Evolutionary conservation across 2,329 filamentous ascomycete species (phyloP), one percentile per base, ranked within the genome.

Genomic region (Chaetomiaceae sp.): DNA sequence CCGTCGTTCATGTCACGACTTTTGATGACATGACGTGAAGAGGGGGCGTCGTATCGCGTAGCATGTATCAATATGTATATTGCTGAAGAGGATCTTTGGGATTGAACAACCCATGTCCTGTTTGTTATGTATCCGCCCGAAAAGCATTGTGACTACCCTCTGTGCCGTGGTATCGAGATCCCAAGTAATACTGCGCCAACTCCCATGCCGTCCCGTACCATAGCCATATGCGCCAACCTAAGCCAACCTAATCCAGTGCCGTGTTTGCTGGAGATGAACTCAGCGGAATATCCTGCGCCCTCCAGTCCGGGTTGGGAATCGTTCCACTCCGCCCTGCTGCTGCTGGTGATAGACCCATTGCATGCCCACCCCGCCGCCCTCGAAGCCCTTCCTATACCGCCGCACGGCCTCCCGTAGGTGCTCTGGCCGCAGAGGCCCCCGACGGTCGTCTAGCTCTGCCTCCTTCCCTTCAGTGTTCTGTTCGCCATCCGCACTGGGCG

Each of bases 331-430:
- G 52, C 75, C 82, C 36, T 72, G 71, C 51, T 82, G 78, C 64
- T 86, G 83, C 17, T 75, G 71, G 59, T 85, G 80, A 80, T 81
- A 85, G 14, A 83, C 66, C 59, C 78, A 74, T 58, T 84, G 73
- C 60, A 81, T 76, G 3, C 83, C 83, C 4, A 83, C 76, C 3
- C 81, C 82, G 0, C 83, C 82, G 31, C 84, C 83, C 63, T 86
- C 85, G 4, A 80, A 73, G 22, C 80, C 74, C 40, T 78, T 68
- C 65, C 81, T 85, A 68, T 89, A 88, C 45, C 87, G 76, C 52
- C 87, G 75, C 66, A 87, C 75, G 5, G 88, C 87, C 68, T 91
- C 88, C 19, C 87, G 76, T 42, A 92, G 68, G 68, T 91, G 88
- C 56, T 90, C 88, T 0, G 88, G 86, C 23, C 85, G 79, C 43